Conservation (phyloP, 2,329 filamentous ascomycete genomes). For the Neofusicoccum umdonicola region DNA sequence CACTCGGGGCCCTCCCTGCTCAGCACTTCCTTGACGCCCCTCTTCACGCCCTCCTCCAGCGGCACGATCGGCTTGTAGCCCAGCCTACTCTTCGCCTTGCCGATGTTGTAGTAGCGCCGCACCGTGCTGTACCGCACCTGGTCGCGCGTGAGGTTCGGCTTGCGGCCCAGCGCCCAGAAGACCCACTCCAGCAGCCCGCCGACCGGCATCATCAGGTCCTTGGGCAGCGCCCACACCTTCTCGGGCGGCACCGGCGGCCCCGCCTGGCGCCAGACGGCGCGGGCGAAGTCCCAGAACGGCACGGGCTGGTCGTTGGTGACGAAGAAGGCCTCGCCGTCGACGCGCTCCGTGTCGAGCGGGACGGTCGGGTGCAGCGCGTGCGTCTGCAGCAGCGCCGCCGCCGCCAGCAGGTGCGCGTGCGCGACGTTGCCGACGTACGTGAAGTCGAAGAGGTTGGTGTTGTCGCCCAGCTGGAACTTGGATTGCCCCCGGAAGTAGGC, state of each 20-base stretch:
- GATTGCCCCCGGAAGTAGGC: slow-evolving; percentile 48
- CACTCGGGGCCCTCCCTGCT: slow-evolving; percentile 13
- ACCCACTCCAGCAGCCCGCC: slow-evolving; percentile 45
- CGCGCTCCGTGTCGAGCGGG: slow-evolving; percentile 44
- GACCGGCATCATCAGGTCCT: slow-evolving; percentile 42
- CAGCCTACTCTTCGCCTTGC: slow-evolving; percentile 68
- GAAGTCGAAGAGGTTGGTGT: slow-evolving; percentile 55
- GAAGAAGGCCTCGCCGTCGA: slow-evolving; percentile 53
- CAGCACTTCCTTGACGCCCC: slow-evolving; percentile 44
- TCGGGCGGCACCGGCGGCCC: slow-evolving; percentile 37
- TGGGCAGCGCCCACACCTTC: slow-evolving; percentile 43
- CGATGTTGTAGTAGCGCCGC: slow-evolving; percentile 75
- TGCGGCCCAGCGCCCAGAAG: slow-evolving; percentile 45
- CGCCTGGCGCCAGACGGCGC: slow-evolving; percentile 46
- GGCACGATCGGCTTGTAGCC: slow-evolving; percentile 67
- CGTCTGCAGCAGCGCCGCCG: slow-evolving; percentile 48
- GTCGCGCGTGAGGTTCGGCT: slow-evolving; percentile 46
- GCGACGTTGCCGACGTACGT: slow-evolving; percentile 54
- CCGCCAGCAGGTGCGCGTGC: slow-evolving; percentile 51
- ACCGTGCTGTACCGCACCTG: slow-evolving; percentile 66
- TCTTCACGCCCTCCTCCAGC: slow-evolving; percentile 61
- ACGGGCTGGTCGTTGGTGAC: slow-evolving; percentile 51
- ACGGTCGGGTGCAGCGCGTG: slow-evolving; percentile 35
- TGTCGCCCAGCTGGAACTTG: slow-evolving; percentile 51
- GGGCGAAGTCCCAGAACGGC: slow-evolving; percentile 53